These are phyloP conservation scores for Delonix regia DNA, from an alignment of 306 rosid species.

Conservation along the genomic window DNA sequence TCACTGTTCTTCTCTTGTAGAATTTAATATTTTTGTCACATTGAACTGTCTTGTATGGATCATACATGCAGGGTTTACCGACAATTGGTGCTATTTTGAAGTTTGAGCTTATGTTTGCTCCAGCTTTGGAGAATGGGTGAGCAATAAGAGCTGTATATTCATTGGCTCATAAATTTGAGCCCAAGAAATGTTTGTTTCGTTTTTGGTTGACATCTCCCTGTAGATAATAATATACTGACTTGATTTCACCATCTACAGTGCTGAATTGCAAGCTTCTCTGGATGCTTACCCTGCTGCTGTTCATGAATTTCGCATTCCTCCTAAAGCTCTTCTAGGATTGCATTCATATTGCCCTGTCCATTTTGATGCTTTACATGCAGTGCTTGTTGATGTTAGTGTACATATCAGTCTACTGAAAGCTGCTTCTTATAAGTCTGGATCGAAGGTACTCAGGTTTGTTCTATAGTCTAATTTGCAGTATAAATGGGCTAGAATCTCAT, in stretches of 20 bases:
- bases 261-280: constrained; percentile 52
- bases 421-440: constrained; percentile 39
- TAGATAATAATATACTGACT: constrained; percentile 36
- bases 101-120: constrained; percentile 78
- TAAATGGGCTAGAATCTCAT: not conserved
- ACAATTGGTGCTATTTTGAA: constrained; percentile 59
- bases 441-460: constrained; percentile 61
- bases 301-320: constrained; percentile 69
- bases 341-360: constrained; percentile 72
- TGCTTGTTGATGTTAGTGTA: constrained; percentile 62
- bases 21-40: constrained; percentile 1
- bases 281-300: constrained; percentile 59
- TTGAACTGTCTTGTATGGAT: not conserved
- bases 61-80: constrained; percentile 52
- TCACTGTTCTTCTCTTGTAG: not conserved
- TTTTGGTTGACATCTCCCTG: constrained; percentile 6
- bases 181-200: constrained; percentile 9
- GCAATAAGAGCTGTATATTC: constrained; percentile 34
- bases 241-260: constrained; percentile 43
- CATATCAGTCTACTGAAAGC: constrained; percentile 59
- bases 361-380: constrained; percentile 69
- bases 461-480: constrained; percentile 28
- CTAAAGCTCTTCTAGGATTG: constrained; percentile 68
- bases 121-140: constrained; percentile 58
- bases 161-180: constrained; percentile 16